Evolutionary conservation across 371 early-diverging fungal species (phyloP).

Genomic region (Mucor circinelloides): DNA sequence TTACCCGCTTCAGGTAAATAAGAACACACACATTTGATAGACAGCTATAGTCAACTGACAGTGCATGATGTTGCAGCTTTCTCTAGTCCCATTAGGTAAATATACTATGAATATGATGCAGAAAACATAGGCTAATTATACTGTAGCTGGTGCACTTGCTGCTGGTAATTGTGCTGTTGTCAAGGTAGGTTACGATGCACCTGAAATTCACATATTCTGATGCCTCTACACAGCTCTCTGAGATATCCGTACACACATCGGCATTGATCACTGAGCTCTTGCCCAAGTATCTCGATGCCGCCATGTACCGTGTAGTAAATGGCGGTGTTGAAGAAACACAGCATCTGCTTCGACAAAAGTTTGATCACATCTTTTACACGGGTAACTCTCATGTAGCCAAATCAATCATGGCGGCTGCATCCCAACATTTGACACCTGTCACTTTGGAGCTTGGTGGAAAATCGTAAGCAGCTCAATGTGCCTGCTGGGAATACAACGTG

Average conservation of each 20-base stretch:
- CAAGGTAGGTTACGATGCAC: constrained; percentile 42
- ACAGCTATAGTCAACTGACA: no score
- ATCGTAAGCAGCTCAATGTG: constrained; percentile 33
- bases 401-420: constrained; percentile 74
- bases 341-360: constrained; percentile 63
- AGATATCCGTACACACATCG: constrained; percentile 72
- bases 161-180: constrained; percentile 81
- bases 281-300: constrained; percentile 72
- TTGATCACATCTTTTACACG: constrained; percentile 89
- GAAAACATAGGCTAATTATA: no score
- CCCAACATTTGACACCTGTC: constrained; percentile 69
- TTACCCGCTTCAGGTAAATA: constrained; percentile 41
- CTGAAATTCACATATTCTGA: no score
- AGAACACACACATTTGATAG: background rate
- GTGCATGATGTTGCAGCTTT: constrained; percentile 13
- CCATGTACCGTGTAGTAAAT: constrained; percentile 70
- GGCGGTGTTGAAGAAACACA: constrained; percentile 83
- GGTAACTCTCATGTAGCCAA: constrained; percentile 79
- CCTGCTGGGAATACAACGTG: background rate
- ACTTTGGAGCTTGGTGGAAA: constrained; percentile 89
- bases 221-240: constrained; percentile 59
- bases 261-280: constrained; percentile 64
- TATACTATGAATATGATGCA: background rate
- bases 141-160: constrained; percentile 73
- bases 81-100: constrained; percentile 36